Evolutionary conservation across 495 filamentous ascomycete species (phyloP), one percentile per base, ranked within the genome.

Genomic region (Penicillium coffeae): DNA sequence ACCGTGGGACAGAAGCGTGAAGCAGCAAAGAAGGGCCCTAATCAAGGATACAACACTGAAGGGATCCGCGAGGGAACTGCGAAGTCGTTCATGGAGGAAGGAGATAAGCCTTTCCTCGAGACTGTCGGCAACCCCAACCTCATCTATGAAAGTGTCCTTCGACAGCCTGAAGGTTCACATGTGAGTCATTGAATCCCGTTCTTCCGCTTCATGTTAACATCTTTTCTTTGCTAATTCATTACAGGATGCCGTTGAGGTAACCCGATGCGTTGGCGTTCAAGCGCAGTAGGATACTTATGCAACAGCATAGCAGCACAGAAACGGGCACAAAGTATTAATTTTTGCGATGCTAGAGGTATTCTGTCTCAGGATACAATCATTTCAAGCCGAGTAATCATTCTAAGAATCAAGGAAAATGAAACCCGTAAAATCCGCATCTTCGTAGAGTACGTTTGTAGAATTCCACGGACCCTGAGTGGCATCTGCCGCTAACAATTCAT

Each of bases 191-290:
- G 5, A 10, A 30, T 21, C 21, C 10, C 18, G 8, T 13, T 36
- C 32, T 4, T 8, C 21, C 33, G 2, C 38, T 42, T 30, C 3
- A 14, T 36, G 25, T 18, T 43, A 20, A 43, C n/a, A 12, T 21
- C 4, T 22, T 36, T 52, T 5, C n/a, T n/a, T n/a, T n/a, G n/a
- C n/a, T n/a, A n/a, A n/a, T n/a, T n/a, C n/a, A n/a, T n/a, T n/a
- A n/a, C 44, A 89, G 83, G 87, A 89, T 68, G 87, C 78, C 1
- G 58, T 90, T 39, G 87, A 90, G 56, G 80, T 90, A 22, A 83
- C 85, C 2, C 73, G 71, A 47, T 90, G 87, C 60, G 62, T 81
- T 3, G 77, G 74, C 35, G 62, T 76, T 21, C 58, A 78, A 21
- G 38, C 35, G 25, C 5, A 30, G 52, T 56, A 42, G 51, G 34